Conservation (phyloP, 1,284 basidiomycete species). For the Kwoniella shivajii region DNA sequence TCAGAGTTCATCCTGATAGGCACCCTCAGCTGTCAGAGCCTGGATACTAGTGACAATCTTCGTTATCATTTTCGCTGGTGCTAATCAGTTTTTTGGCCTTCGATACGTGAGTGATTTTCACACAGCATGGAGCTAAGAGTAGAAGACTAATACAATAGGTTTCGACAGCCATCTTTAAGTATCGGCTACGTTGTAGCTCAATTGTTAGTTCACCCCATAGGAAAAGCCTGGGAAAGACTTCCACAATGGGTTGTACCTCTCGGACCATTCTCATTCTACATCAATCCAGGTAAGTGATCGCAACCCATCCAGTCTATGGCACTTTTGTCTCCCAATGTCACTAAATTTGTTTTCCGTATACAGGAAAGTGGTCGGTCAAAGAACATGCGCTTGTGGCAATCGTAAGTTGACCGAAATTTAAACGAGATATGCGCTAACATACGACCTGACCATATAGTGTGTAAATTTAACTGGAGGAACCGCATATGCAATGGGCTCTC, state of each 20-base stretch:
- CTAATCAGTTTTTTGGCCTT: conserved; percentile 61
- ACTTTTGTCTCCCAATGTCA: too few relatives aligned
- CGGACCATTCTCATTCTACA: conserved; percentile 17
- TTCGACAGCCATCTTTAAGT: conserved; percentile 26
- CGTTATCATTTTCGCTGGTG: conserved; percentile 62
- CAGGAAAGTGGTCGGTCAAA: conserved; percentile 58
- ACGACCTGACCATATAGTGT: conserved; percentile 12
- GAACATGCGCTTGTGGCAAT: conserved; percentile 28
- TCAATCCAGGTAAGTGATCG: conserved; percentile 57
- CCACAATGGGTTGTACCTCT: conserved; percentile 22
- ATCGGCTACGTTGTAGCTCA: conserved; percentile 35
- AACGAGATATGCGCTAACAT: too few relatives aligned
- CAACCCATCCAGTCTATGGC: too few relatives aligned
- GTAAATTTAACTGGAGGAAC: conserved; percentile 52
- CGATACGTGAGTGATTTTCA: conserved; percentile 20
- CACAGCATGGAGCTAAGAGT: background rate
- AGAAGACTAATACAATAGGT: background rate
- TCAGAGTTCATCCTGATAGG: background rate
- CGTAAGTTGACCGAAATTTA: too few relatives aligned
- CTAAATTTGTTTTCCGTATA: too few relatives aligned
- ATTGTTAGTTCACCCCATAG: conserved; percentile 32
- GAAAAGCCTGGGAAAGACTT: conserved; percentile 24
- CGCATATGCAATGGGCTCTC: conserved; percentile 53
- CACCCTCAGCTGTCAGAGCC: conserved; percentile 18
- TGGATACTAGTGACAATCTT: conserved; percentile 51